Base-by-base conservation (phyloP, 768 basidiomycete species). In the Mycena albidolilacea region DNA sequence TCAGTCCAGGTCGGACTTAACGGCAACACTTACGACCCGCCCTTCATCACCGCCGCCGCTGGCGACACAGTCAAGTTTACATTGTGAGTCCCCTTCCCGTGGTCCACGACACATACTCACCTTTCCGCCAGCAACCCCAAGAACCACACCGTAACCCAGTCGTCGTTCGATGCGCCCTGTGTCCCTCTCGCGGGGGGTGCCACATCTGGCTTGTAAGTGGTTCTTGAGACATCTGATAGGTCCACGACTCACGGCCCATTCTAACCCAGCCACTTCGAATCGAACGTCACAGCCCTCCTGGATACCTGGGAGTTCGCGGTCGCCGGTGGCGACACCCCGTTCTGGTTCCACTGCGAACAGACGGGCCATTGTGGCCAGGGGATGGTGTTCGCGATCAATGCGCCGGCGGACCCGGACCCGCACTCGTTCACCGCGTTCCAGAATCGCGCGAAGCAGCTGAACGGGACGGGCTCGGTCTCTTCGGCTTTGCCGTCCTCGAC, bases 141-240 rank as follows among this genome's bases (percentile, higher is more conserved):
- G 54, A 82, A 80, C 63, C 79, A 82, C 71, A 81, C 82, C 12
- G 82, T 80, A 11, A 83, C 82, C 7, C 81, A 84, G 69, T 82
- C 82, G 10, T 65, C 81, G 4, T 84, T 85, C 70, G 75, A 77
- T 43, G 76, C 76, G 5, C 84, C 84, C 1, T 85, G 84, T 73
- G 61, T 74, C 41, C 39, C 73, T 1, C 57, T 79, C 38, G 35
- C 68, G 0, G 64, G 43, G 17, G 82, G 82, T 35, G 48, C 74
- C 17, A 72, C 79, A 54, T 83, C 82, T 9, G 78, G 78, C 15
- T 82, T 78, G 81, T 78, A 76, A 61, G 74, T 35, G n/a, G 54
- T 5, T 19, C 0, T 39, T 38, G n/a, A 0, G 12, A 61, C 38
- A 12, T 38, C 15, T 75, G 72, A 46, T n/a, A 19, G 6, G 55